Conservation (phyloP, 1,284 basidiomycete genomes). For the Ceratobasidium sp. region DNA sequence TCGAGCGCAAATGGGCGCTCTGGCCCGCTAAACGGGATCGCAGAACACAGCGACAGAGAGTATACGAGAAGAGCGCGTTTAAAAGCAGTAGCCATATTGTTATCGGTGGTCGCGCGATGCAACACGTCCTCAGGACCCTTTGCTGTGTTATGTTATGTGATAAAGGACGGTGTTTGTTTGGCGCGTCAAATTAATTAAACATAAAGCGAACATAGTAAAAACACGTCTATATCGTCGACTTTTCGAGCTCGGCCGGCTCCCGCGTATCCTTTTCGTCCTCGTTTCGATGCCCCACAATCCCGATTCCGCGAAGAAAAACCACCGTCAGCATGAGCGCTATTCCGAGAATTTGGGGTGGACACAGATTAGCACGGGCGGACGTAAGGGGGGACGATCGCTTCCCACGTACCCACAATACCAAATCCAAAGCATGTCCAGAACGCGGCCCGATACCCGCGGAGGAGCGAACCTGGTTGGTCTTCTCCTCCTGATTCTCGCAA, state of each 20-base stretch:
- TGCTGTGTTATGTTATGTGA: conserved; percentile 9
- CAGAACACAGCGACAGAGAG: conserved; percentile 26
- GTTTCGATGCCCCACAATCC: conserved; percentile 59
- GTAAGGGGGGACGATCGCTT: background rate
- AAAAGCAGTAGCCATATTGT: background rate
- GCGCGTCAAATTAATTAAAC: conserved; percentile 15
- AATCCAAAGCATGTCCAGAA: conserved; percentile 71
- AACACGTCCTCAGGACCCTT: conserved; percentile 4
- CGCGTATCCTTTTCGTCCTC: conserved; percentile 21
- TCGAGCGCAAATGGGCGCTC: background rate
- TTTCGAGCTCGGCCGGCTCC: conserved; percentile 9
- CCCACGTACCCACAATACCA: conserved; percentile 58
- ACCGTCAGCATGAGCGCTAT: conserved; percentile 60
- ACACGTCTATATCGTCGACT: conserved; percentile 1
- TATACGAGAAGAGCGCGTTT: conserved; percentile 16
- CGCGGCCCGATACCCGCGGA: conserved; percentile 65
- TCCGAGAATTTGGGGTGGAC: conserved; percentile 1
- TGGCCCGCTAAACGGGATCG: background rate
- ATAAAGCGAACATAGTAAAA: conserved; percentile 7
- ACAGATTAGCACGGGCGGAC: conserved; percentile 12
- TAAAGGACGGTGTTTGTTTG: conserved; percentile 19
- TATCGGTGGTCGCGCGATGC: conserved; percentile 8
- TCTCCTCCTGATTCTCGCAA: conserved; percentile 49
- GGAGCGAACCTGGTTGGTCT: conserved; percentile 52
- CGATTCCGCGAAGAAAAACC: conserved; percentile 64